A percentile compares a stretch with the other conserved stretches of the same genome.
Conservation (phyloP, 2,329 filamentous ascomycete species). For the Coccinonectria pachysandricola region DNA sequence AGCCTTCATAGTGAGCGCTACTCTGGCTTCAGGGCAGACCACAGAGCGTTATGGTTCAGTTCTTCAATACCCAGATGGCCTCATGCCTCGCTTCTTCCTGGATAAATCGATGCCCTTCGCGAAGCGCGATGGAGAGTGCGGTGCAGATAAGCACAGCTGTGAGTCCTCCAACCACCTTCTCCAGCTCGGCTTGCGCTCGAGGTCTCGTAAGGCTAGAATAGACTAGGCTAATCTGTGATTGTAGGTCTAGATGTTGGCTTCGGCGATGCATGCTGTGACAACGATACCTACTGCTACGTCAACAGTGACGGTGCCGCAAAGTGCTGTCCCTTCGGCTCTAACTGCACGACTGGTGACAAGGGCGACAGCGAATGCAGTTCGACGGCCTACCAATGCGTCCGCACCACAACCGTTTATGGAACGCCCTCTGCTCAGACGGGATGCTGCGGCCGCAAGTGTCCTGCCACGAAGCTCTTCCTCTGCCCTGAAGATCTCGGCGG, state of each 20-base stretch:
- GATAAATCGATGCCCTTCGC: constrained; percentile 18
- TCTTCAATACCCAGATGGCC: constrained; percentile 18
- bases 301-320: constrained; percentile 20
- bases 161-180: constrained; percentile 7
- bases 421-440: constrained; percentile 17
- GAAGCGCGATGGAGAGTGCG: constrained; percentile 20
- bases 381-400: constrained; percentile 24
- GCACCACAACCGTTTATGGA: constrained; percentile 18
- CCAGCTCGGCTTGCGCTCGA: not conserved
- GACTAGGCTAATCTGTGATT: constrained; percentile 1
- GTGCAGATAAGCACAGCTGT: constrained; percentile 22
- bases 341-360: too few relatives aligned
- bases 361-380: constrained; percentile 26
- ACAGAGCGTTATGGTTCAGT: too few relatives aligned
- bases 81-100: constrained; percentile 22
- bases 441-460: constrained; percentile 33
- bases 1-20: too few relatives aligned
- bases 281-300: constrained; percentile 36
- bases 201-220: not conserved
- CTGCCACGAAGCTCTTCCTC: constrained; percentile 30
- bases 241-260: constrained; percentile 33
- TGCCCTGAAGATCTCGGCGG: constrained; percentile 35
- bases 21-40: too few relatives aligned
- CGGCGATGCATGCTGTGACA: constrained; percentile 30
- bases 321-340: constrained; percentile 34